Percentiles rank a stretch among this genome's conserved stretches.
These are phyloP conservation scores for Vickermania ingenoplastis DNA, from an alignment of 208 protist genomes.

Conservation along the genomic window DNA sequence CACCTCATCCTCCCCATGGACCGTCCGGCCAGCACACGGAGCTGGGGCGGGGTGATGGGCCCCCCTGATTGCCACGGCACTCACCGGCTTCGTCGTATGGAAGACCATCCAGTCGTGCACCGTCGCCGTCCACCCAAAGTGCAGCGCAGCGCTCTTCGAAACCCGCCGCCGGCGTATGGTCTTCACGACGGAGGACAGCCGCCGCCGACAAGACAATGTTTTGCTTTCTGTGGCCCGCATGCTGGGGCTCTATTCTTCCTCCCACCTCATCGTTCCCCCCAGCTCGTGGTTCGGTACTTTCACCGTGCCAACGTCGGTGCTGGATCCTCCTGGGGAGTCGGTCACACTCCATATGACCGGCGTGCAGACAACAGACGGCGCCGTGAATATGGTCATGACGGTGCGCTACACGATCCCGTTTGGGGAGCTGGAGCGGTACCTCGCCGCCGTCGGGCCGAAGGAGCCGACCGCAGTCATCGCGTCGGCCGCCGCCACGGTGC, in stretches of 20 bases:
- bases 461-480: slow-evolving; percentile 69
- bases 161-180: slow-evolving; percentile 57
- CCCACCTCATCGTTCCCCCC: slow-evolving; percentile 45
- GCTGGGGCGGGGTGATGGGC: too few species aligned
- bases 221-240: slow-evolving; percentile 29
- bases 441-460: slow-evolving; percentile 58
- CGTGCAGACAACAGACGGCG: slow-evolving; percentile 46
- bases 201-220: slow-evolving; percentile 17
- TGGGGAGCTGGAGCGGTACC: slow-evolving; percentile 69
- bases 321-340: slow-evolving; percentile 36
- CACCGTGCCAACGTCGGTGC: slow-evolving; percentile 47
- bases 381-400: slow-evolving; percentile 55
- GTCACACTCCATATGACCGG: slow-evolving; percentile 49
- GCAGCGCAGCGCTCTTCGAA: slow-evolving; percentile 79
- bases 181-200: slow-evolving; percentile 50
- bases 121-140: slow-evolving; percentile 41
- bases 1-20: too few species aligned
- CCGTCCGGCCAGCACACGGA: too few species aligned
- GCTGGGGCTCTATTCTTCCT: slow-evolving; percentile 34
- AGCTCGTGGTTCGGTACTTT: slow-evolving; percentile 70
- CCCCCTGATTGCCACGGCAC: slow-evolving; percentile 11
- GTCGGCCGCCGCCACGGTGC: slow-evolving; percentile 35
- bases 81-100: slow-evolving; percentile 33
- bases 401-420: slow-evolving; percentile 59
- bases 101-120: slow-evolving; percentile 42